phyloP scores from a whole-genome alignment of 257 asterid species.

The Lavandula angustifolia region DNA sequence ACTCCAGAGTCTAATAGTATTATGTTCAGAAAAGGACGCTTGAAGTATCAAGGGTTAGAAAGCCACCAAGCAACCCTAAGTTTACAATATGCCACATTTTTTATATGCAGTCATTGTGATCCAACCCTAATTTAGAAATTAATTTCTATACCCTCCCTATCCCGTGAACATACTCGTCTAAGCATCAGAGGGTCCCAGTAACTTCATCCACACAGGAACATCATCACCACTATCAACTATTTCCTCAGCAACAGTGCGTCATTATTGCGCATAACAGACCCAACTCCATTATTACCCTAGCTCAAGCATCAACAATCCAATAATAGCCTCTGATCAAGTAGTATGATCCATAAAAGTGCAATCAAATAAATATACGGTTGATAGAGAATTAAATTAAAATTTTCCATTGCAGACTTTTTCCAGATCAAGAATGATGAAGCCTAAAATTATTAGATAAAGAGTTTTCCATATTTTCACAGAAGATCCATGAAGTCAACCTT shows the following conservation, averaged over 20 bases:
- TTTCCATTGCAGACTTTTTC: not conserved
- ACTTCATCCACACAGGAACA: not conserved
- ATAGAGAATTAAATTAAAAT: not conserved
- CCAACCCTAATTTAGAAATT: too few relatives aligned
- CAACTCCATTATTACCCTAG: not conserved
- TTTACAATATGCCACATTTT: too few relatives aligned
- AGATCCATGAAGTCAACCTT: not conserved
- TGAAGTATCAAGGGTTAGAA: not conserved
- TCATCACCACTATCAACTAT: not conserved
- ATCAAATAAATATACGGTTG: not conserved
- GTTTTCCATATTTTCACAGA: too few relatives aligned
- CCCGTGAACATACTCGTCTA: not conserved
- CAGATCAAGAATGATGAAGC: not conserved
- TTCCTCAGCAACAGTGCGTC: not conserved
- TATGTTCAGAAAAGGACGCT: too few relatives aligned
- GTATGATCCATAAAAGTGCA: not conserved
- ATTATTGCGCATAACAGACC: not conserved
- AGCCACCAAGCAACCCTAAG: not conserved
- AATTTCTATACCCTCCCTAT: not conserved
- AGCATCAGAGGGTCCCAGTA: not conserved
- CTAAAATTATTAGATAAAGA: not conserved
- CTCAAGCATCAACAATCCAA: not conserved
- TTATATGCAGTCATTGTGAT: not conserved
- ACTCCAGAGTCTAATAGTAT: not conserved
- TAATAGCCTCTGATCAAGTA: not conserved